These are phyloP conservation scores for Neofusicoccum parvum DNA, from an alignment of 2,329 filamentous ascomycete species.

Conservation along the genomic window DNA sequence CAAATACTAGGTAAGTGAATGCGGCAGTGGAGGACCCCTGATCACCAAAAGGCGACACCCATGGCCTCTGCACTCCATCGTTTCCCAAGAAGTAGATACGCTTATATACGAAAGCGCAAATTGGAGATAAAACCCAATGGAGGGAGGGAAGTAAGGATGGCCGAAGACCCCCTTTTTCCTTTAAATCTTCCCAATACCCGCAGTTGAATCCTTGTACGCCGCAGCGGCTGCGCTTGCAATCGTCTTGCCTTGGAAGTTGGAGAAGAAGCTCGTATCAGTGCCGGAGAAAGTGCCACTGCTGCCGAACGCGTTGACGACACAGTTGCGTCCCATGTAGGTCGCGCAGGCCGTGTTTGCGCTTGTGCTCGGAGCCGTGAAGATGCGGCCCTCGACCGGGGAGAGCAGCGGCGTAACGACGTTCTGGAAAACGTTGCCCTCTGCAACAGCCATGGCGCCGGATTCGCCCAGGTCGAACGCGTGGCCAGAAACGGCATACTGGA, in stretches of 20 bases:
- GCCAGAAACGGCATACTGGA: slow-evolving; percentile 50
- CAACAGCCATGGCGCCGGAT: slow-evolving; percentile 47
- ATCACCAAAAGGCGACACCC: too few species aligned
- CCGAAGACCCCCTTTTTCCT: too few species aligned
- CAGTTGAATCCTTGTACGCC: slow-evolving; percentile 42
- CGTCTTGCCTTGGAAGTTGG: slow-evolving; percentile 56
- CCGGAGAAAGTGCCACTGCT: slow-evolving; percentile 32
- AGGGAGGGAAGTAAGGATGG: too few species aligned
- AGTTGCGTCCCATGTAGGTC: slow-evolving; percentile 51
- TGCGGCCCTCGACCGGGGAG: slow-evolving; percentile 44
- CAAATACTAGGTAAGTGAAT: too few species aligned
- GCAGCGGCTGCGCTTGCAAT: slow-evolving; percentile 49
- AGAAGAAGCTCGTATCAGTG: slow-evolving; percentile 51
- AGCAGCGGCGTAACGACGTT: slow-evolving; percentile 50
- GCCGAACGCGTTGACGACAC: slow-evolving; percentile 51
- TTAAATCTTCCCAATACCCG: slow-evolving; percentile 28
- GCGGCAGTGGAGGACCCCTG: too few species aligned
- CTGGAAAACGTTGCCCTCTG: slow-evolving; percentile 62
- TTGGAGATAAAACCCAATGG: too few species aligned
- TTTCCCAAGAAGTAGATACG: too few species aligned
- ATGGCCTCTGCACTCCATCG: too few species aligned
- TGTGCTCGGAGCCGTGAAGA: slow-evolving; percentile 38
- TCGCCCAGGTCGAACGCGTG: slow-evolving; percentile 59
- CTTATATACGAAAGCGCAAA: too few species aligned
- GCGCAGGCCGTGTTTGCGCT: slow-evolving; percentile 47